Base-by-base conservation (phyloP, 495 filamentous ascomycete species). In the Neurospora terricola region DNA sequence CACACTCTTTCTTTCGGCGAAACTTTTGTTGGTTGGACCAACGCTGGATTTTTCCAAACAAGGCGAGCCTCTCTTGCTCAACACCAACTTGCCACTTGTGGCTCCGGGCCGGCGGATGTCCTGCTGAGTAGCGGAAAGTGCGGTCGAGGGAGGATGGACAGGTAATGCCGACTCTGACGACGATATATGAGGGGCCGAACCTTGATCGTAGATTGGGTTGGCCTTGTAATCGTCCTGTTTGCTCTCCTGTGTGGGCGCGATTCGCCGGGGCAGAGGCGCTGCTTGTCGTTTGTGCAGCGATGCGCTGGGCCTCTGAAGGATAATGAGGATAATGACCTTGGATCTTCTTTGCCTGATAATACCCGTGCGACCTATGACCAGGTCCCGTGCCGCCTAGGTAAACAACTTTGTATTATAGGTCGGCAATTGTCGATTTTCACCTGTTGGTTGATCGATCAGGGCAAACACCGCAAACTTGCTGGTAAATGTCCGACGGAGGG, bases 81-180 rank as follows among this genome's bases (percentile, higher is more conserved):
- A 48, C 48, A 59, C 21, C 48, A 27, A 59, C 45, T 27, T 54
- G 45, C 21, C 45, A 54, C 45, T 54, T 27, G 45, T 59, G 62
- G 38, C 38, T 75, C 62, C 70, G 70, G 66, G 59, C 74, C 74
- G 74, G 72, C 72, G 70, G 72, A 74, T 76, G 48, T 74, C 68
- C 42, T 70, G 37, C 21, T 69, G 71, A 16, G 37, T 8, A 48
- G n/a, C 43, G 21, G n/a, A 48, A 21, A 48, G 43, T 48, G 43
- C n/a, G 43, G 34, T 72, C 38, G 71, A 36, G 18, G 11, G 9
- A 48, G 42, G 70, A 12, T 38, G 42, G 70, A 45, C 8, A 71
- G 34, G n/a, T 30, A 34, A 16, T 34, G 16, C 18, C 23, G 14
- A 8, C 14, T 59, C 39, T 71, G 74, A 73, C 71, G 74, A 66